phyloP scores from a whole-genome alignment of 805 yeast species.

The Danielozyma ontarioensis region DNA sequence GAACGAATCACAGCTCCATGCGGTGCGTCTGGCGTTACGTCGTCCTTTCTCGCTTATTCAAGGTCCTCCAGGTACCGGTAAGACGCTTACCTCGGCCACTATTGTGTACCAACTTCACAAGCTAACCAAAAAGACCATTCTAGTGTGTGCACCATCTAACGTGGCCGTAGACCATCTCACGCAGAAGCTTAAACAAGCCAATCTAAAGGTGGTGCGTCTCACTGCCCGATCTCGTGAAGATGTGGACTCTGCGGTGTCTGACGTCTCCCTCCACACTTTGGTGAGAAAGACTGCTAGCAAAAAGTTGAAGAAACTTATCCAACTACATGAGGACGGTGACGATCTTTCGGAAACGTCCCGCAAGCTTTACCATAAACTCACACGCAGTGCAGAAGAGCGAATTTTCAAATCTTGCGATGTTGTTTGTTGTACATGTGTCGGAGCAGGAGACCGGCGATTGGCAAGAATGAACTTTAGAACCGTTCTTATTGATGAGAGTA shows the following conservation, averaged over 20 bases:
- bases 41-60: constrained; percentile 79
- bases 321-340: constrained; percentile 59
- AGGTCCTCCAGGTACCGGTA: constrained; percentile 94
- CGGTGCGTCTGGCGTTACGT: constrained; percentile 63
- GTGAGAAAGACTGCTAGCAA: constrained; percentile 47
- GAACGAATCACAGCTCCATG: constrained; percentile 74
- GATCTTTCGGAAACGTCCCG: constrained; percentile 58
- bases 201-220: constrained; percentile 72
- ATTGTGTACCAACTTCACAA: constrained; percentile 72
- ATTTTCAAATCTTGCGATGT: constrained; percentile 61
- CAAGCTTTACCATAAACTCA: constrained; percentile 34
- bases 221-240: constrained; percentile 78
- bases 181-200: constrained; percentile 60
- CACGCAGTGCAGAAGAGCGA: constrained; percentile 44
- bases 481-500: constrained; percentile 86
- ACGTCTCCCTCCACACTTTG: constrained; percentile 47
- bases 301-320: constrained; percentile 53
- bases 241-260: constrained; percentile 56
- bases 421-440: constrained; percentile 87
- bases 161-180: constrained; percentile 93
- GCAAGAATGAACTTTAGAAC: constrained; percentile 56
- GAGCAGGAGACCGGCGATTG: constrained; percentile 78
- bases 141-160: constrained; percentile 94
- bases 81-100: constrained; percentile 89
- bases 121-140: constrained; percentile 55